These are phyloP conservation scores for Tulasnella sp. DNA, from an alignment of 768 basidiomycete species.

Conservation along the genomic window DNA sequence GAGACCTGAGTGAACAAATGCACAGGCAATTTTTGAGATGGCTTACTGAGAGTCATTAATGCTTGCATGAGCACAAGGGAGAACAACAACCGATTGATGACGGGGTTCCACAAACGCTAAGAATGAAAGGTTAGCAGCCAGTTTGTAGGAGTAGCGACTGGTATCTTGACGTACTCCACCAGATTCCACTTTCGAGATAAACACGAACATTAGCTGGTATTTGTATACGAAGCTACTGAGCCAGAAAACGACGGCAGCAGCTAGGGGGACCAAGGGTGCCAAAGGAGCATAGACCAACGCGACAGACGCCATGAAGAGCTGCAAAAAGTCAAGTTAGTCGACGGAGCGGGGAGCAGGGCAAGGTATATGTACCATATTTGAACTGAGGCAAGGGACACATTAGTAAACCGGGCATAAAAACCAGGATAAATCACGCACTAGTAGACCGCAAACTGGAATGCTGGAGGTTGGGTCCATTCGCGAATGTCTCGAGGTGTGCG, in stretches of 20 bases:
- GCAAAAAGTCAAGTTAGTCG: neutral
- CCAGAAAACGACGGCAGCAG: constrained; percentile 80
- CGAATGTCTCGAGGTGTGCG: constrained; percentile 82
- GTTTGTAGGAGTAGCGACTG: constrained; percentile 44
- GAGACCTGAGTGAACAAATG: constrained; percentile 15
- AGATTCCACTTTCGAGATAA: constrained; percentile 74
- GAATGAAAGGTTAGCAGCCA: neutral
- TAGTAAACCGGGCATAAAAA: neutral
- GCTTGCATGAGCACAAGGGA: constrained; percentile 77
- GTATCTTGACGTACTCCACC: constrained; percentile 60
- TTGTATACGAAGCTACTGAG: constrained; percentile 23
- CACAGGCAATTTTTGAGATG: neutral
- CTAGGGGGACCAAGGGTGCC: constrained; percentile 78
- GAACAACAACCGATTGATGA: constrained; percentile 74
- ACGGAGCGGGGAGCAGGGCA: constrained; percentile 16
- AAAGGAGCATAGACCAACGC: constrained; percentile 89
- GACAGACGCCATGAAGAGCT: constrained; percentile 88
- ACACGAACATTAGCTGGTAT: constrained; percentile 94
- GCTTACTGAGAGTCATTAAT: constrained; percentile 75
- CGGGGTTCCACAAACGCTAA: constrained; percentile 87
- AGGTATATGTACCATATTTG: constrained; percentile 41
- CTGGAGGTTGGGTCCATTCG: constrained; percentile 80
- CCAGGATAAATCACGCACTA: constrained; percentile 29
- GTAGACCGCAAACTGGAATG: constrained; percentile 78
- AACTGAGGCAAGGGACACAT: constrained; percentile 28